Evolutionary conservation across 2,329 filamentous ascomycete genomes (phyloP).

Genomic region (Aspergillus ochraceus): DNA sequence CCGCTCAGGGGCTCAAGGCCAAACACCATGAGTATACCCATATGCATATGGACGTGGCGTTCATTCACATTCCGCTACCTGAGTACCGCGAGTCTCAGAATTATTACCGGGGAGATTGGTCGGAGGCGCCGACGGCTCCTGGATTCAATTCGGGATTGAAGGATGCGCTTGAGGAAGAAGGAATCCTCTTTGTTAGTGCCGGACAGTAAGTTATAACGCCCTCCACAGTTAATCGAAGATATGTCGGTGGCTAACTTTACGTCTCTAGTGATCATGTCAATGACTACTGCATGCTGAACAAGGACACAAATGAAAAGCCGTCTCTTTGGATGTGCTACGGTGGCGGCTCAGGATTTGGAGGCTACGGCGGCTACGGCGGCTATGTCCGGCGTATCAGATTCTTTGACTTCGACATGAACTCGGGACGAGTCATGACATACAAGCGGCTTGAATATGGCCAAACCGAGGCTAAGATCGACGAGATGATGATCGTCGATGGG

Average conservation of each 20-base stretch:
- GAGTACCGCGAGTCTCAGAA: conserved; percentile 72
- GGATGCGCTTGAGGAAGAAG: conserved; percentile 82
- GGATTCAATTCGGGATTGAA: conserved; percentile 90
- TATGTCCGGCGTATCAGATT: conserved; percentile 82
- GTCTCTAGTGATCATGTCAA: conserved; percentile 79
- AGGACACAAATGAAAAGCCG: conserved; percentile 57
- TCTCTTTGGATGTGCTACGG: conserved; percentile 98
- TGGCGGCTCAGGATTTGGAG: conserved; percentile 87
- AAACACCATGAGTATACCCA: conserved; percentile 83
- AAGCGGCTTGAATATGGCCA: conserved; percentile 76
- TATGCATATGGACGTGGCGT: conserved; percentile 92
- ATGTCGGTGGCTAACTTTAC: conserved; percentile 21
- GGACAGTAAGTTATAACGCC: conserved; percentile 69
- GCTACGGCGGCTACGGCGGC: conserved; percentile 87
- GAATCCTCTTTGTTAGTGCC: conserved; percentile 82
- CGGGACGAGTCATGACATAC: conserved; percentile 85
- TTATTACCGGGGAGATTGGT: conserved; percentile 68
- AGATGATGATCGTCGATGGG: conserved; percentile 62
- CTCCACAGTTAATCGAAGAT: neutral
- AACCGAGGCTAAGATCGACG: conserved; percentile 53
- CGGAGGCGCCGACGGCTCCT: conserved; percentile 83
- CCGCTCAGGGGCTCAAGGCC: conserved; percentile 70
- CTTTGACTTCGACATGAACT: conserved; percentile 91
- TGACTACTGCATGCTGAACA: conserved; percentile 82
- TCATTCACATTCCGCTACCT: conserved; percentile 94